Percentiles rank a stretch among this genome's conserved stretches.
phyloP scores from a whole-genome alignment of 371 early-diverging fungal species.

The Mucor ambiguus region DNA sequence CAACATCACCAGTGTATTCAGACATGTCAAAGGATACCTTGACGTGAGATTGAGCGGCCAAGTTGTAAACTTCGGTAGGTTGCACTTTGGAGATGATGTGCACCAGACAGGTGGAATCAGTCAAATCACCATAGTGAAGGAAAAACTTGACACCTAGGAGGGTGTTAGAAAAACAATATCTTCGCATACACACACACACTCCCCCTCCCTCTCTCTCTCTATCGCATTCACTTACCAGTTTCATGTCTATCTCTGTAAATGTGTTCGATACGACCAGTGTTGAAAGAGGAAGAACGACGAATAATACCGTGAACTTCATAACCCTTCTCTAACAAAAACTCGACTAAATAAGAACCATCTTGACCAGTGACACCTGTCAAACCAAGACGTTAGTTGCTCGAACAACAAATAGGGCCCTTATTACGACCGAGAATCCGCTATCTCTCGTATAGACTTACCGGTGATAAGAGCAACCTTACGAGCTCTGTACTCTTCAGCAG shows the following conservation, averaged over 20 bases:
- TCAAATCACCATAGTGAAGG: constrained; percentile 87
- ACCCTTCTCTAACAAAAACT: constrained; percentile 76
- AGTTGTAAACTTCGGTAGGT: constrained; percentile 82
- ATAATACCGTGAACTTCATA: constrained; percentile 88
- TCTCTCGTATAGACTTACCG: constrained; percentile 39
- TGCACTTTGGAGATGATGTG: constrained; percentile 78
- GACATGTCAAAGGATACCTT: constrained; percentile 91
- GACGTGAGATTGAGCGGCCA: constrained; percentile 82
- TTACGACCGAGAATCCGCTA: neutral
- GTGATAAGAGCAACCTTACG: constrained; percentile 72
- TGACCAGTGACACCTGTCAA: constrained; percentile 79
- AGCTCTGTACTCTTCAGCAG: constrained; percentile 59
- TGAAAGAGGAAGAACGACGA: constrained; percentile 83
- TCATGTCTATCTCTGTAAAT: constrained; percentile 77
- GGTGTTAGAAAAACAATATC: too few relatives aligned
- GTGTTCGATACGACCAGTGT: constrained; percentile 83
- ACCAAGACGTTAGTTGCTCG: neutral
- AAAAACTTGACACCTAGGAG: constrained; percentile 70
- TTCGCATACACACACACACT: neutral
- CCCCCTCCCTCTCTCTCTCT: neutral
- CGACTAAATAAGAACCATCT: constrained; percentile 82
- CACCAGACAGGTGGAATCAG: constrained; percentile 81
- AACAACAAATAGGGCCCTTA: neutral
- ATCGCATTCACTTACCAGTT: constrained; percentile 37
- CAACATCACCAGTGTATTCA: constrained; percentile 88